These are phyloP conservation scores for Paecilomyces dactylethromorphus DNA, from an alignment of 2,329 filamentous ascomycete genomes.

Conservation along the genomic window DNA sequence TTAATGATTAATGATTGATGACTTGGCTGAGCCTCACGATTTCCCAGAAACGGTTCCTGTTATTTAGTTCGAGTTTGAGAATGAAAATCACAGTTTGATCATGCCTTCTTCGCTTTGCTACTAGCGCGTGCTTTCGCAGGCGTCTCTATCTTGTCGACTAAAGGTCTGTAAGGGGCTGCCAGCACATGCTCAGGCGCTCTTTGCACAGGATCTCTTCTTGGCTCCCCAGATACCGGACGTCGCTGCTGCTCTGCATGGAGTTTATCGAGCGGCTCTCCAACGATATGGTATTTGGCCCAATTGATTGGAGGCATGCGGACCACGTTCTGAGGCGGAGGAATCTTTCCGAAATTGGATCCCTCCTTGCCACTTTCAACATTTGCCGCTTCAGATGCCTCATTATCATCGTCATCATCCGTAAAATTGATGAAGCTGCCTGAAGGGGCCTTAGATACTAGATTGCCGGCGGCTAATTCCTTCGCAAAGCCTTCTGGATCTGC, in stretches of 20 bases:
- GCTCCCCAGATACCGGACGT: conserved; percentile 48
- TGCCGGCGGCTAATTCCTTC: conserved; percentile 59
- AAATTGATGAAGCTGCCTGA: conserved; percentile 27
- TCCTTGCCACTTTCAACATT: conserved; percentile 6
- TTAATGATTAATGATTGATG: neutral
- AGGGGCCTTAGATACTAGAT: conserved; percentile 40
- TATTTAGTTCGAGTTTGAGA: neutral
- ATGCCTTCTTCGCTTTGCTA: conserved; percentile 29
- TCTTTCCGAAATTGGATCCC: conserved; percentile 47
- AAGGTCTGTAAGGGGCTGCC: conserved; percentile 55
- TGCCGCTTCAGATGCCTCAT: conserved; percentile 16
- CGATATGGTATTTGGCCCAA: conserved; percentile 90
- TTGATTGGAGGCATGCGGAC: conserved; percentile 85
- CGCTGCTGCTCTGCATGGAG: conserved; percentile 73
- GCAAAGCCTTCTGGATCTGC: conserved; percentile 66
- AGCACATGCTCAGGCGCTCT: conserved; percentile 46
- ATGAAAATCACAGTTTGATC: conserved; percentile 5
- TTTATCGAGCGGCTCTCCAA: conserved; percentile 75
- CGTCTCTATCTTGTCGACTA: conserved; percentile 45
- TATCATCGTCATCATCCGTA: conserved; percentile 31
- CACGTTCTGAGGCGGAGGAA: conserved; percentile 74
- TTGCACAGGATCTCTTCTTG: conserved; percentile 23
- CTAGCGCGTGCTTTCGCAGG: conserved; percentile 22
- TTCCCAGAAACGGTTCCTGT: neutral
- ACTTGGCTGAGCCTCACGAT: neutral